Base-by-base conservation (phyloP, 2,329 filamentous ascomycete species). In the Colletotrichum sp. region DNA sequence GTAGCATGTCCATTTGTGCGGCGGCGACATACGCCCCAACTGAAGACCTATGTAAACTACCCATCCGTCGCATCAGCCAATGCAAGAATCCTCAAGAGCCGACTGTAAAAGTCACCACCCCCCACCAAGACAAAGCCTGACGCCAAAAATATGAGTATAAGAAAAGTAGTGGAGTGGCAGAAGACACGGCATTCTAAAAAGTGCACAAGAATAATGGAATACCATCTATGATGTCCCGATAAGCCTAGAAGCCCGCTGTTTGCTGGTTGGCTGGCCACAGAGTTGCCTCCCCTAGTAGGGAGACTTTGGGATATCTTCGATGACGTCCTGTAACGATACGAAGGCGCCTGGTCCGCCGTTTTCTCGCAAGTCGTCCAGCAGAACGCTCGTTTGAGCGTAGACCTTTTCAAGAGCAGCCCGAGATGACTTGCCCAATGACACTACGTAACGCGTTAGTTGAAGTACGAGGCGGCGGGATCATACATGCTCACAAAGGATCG, bases 341-440 rank as follows among this genome's bases (percentile, higher is more conserved):
- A 99, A 96, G 34, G 95, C 93, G 49, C 95, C 96, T 13, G 94
- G 90, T 36, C 95, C 94, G 73, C 96, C 96, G 55, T 95, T 93
- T 80, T 94, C 91, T 63, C 94, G 91, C 16, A 98, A 89, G 72
- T 96, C 94, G 75, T 96, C 94, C n/a, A 99, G 90, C 16, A 99
- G 88, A 1, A 95, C 95, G 78, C 93, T 94, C 1, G 96, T 98
- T 85, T 98, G 96, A 76, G 96, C 94, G 82, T 95, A 96, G 8
- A 98, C 84, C 76, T 92, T 93, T 84, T 99, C 96, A 34, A 99
- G 86, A 1, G 96, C 95, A 3, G 97, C 95, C 6, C 93, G 93
- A 5, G 95, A 96, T 1, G 95, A 96, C 85, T 98, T 98, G 66
- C 97, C 97, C 4, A 98, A 89, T 1, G 95, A 98, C 57, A 95